Conservation (phyloP, 257 asterid genomes). For the Solanum arcanum region DNA sequence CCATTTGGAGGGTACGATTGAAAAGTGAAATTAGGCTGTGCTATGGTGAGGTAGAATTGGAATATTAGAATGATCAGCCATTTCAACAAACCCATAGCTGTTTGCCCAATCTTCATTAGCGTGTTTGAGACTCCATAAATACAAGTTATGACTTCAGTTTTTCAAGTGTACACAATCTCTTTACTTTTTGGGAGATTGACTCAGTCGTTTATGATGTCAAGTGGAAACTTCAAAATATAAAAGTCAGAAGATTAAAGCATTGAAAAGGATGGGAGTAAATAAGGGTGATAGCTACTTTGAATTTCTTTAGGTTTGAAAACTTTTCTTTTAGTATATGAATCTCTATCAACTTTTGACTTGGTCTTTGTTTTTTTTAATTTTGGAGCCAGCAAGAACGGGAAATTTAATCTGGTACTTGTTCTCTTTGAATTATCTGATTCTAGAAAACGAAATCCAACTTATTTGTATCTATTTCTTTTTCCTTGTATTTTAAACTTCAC, state of each 20-base stretch:
- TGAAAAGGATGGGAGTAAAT: not conserved
- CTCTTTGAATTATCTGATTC: not conserved
- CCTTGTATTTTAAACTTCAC: not conserved
- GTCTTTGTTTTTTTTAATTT: no score
- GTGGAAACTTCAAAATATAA: not conserved
- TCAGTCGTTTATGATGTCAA: not conserved
- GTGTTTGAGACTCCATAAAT: not conserved
- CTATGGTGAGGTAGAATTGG: not conserved
- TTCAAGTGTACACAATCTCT: not conserved
- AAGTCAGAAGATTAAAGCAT: not conserved
- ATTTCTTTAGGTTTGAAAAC: no score
- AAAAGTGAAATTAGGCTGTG: not conserved
- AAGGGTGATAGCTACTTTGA: not conserved
- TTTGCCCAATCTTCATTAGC: not conserved
- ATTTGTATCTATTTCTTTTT: not conserved
- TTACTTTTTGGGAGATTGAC: not conserved
- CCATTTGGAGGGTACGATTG: constrained; percentile 6
- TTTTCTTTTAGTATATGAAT: no score
- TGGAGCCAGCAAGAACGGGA: not conserved
- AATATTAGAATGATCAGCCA: not conserved
- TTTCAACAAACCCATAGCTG: not conserved
- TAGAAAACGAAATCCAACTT: not conserved
- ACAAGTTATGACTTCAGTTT: not conserved
- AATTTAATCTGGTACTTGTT: not conserved
- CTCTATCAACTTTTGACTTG: no score